Evolutionary conservation across 2,329 filamentous ascomycete species (phyloP), one percentile per base, ranked within the genome.

Genomic region (Coleophoma cylindrospora): DNA sequence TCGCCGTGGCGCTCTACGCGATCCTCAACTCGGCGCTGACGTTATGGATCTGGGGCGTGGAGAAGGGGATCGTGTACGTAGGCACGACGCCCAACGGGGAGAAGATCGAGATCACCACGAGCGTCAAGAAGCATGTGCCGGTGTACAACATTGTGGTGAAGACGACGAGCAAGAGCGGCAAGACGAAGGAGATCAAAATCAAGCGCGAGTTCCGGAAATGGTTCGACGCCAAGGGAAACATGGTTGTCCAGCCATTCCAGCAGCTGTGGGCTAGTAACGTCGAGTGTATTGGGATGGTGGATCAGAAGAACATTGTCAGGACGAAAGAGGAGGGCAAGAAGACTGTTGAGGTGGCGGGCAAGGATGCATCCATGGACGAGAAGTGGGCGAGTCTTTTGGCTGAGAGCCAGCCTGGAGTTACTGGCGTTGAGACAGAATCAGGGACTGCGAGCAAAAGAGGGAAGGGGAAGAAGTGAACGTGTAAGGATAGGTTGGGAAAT

Each of bases 31-130:
- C 79, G 32, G 74, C 79, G 2, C 78, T 97, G 60, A 91, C 89
- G 36, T 80, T 83, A 61, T 99, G 94, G 94, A 81, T 95, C 52
- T 87, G 83, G 77, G 77, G 78, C 21, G 86, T 94, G 21, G 94
- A 99, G 74, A 85, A 84, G 58, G 86, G 88, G 0, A 79, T 83
- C 34, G 79, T 97, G 10, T 99, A 96, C 66, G 79, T 86, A 49
- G 94, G 92, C 50, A 74, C 70, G 0, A 68, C 76, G 1, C 82
- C 81, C 12, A 74, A 74, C 48, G 89, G 88, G 8, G 80, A 83
- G 36, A 84, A 82, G 86, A 79, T 96, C 64, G 80, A 80, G 14
- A 84, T 97, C 58, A 75, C 79, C 2, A 89, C 84, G 37, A 80
- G 78, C 1, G 83, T 82, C 1, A 85, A 87, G 64, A 96, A 96